Conservation (phyloP, 148 eudicot genomes). For the Camellia japonica region DNA sequence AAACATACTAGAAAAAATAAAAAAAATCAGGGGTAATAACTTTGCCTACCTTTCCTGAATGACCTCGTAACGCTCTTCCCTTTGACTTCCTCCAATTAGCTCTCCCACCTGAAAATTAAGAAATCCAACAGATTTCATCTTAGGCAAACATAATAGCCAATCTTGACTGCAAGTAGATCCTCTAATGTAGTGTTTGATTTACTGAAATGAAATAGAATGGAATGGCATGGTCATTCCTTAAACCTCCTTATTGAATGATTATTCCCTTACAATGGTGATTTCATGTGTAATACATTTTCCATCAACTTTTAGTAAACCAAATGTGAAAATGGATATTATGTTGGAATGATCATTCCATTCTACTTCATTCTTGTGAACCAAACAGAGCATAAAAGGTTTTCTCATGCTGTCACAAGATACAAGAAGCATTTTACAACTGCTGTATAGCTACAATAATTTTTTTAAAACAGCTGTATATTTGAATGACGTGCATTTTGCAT, state of each 20-base stretch:
- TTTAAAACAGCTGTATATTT: not conserved
- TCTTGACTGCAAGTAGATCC: not conserved
- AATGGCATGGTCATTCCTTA: too few species aligned
- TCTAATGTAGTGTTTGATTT: not conserved
- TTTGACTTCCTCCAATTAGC: constrained; percentile 97
- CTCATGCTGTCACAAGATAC: not conserved
- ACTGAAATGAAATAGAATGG: too few species aligned
- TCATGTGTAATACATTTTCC: too few species aligned
- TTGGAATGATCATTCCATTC: too few species aligned
- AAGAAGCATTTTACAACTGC: not conserved
- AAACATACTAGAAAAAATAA: not conserved
- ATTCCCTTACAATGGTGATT: too few species aligned
- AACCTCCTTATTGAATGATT: too few species aligned
- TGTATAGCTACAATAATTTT: too few species aligned
- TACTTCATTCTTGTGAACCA: too few species aligned
- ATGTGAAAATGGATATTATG: too few species aligned
- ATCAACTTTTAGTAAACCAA: too few species aligned
- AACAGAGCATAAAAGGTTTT: not conserved
- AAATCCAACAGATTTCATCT: not conserved
- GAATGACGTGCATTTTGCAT: not conserved
- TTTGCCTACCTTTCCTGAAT: constrained; percentile 54
- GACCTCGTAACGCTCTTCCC: constrained; percentile 91
- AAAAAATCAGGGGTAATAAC: not conserved
- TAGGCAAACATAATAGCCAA: not conserved
- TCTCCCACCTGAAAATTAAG: constrained; percentile 75